A percentile compares a stretch with the other conserved stretches of the same genome.
Evolutionary conservation across 169 alveolate genomes (phyloP).

Genomic region (Plasmodium adleri): DNA sequence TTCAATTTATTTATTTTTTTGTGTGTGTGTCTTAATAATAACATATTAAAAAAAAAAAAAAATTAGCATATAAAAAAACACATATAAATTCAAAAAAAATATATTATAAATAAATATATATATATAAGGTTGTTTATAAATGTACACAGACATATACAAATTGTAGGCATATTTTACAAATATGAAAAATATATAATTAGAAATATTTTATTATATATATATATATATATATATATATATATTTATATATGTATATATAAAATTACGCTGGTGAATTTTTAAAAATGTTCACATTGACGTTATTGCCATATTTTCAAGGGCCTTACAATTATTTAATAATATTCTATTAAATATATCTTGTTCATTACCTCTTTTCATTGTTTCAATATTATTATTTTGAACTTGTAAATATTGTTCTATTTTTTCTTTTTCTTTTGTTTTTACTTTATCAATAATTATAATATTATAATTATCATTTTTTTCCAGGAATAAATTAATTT

Average conservation of each 20-base stretch:
- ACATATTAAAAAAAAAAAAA: no score
- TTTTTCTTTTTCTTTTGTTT: constrained; percentile 48
- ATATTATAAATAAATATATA: no score
- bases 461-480: constrained; percentile 61
- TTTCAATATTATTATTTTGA: constrained; percentile 59
- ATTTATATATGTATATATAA: not conserved
- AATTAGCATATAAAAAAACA: no score
- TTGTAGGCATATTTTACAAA: no score
- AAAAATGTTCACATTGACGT: not conserved
- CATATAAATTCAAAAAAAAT: no score
- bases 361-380: constrained; percentile 48
- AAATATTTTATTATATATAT: not conserved
- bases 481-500: constrained; percentile 36
- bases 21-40: no score
- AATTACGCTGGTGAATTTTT: not conserved
- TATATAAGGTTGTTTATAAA: no score
- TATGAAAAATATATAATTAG: no score
- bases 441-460: constrained; percentile 68
- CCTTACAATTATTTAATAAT: constrained; percentile 31
- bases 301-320: constrained; percentile 33
- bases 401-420: constrained; percentile 55
- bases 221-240: not conserved
- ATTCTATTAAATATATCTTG: constrained; percentile 35
- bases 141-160: no score
- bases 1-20: no score